phyloP scores from a whole-genome alignment of 768 basidiomycete species.

The Boletus rufocinnamomeus region DNA sequence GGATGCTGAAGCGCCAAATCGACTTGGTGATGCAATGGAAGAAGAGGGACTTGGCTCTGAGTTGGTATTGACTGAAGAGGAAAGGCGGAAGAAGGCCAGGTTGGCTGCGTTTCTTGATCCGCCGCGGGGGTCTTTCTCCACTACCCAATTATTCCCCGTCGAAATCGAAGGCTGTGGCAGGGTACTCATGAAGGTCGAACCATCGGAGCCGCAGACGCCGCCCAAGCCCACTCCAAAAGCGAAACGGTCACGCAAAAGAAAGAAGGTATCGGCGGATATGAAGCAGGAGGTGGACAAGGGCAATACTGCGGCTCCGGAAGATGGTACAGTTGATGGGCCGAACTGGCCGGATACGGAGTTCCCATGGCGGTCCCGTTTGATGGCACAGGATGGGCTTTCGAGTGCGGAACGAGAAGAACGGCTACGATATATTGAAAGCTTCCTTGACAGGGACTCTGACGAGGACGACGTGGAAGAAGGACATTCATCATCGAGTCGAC shows the following conservation, averaged over 20 bases:
- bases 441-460: conserved; percentile 74
- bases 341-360: conserved; percentile 82
- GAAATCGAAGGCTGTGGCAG: conserved; percentile 70
- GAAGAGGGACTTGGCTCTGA: conserved; percentile 13
- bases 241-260: conserved; percentile 53
- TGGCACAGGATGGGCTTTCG: conserved; percentile 52
- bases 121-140: conserved; percentile 37
- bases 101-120: conserved; percentile 65
- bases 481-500: conserved; percentile 12
- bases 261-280: conserved; percentile 38
- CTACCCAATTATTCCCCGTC: conserved; percentile 53
- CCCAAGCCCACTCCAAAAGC: conserved; percentile 38
- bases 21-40: conserved; percentile 11
- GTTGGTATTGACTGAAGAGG: conserved; percentile 49
- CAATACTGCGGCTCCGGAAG: conserved; percentile 24
- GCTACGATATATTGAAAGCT: conserved; percentile 65
- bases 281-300: conserved; percentile 19
- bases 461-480: conserved; percentile 40
- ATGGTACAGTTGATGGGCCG: conserved; percentile 48
- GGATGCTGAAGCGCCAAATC: conserved; percentile 17
- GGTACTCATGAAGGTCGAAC: conserved; percentile 60
- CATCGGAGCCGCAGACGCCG: conserved; percentile 37
- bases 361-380: conserved; percentile 70
- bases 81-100: conserved; percentile 65
- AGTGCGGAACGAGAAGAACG: conserved; percentile 61